Evolutionary conservation across 129 eudicot species (phyloP).

Genomic region (Sambucus nigra): DNA sequence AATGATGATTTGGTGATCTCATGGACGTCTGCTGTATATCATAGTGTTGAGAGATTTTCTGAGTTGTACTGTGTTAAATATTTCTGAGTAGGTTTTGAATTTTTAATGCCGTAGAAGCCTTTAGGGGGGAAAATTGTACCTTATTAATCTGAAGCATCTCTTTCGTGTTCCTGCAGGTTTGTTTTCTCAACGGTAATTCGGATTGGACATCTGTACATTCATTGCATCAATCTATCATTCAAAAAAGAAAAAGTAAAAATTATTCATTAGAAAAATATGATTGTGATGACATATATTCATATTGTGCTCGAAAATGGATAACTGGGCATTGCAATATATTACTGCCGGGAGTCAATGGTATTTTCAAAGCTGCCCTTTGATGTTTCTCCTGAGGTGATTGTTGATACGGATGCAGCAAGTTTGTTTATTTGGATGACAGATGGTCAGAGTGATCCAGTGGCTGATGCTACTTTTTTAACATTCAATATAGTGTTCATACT

Average conservation of each 20-base stretch:
- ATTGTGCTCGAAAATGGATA: constrained; percentile 15
- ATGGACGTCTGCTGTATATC: not conserved
- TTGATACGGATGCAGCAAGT: not conserved
- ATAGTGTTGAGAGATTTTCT: not conserved
- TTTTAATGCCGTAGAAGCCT: not conserved
- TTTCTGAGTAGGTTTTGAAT: not conserved
- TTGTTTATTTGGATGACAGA: not conserved
- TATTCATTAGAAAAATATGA: not conserved
- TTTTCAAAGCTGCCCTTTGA: constrained; percentile 3
- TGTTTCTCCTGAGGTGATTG: constrained; percentile 1
- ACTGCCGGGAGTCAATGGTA: constrained; percentile 1
- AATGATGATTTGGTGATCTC: constrained; percentile 6
- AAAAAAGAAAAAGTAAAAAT: constrained; percentile 11
- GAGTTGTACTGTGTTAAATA: not conserved
- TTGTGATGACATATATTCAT: not conserved
- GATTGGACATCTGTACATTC: constrained; percentile 31
- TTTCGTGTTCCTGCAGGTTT: constrained; percentile 82
- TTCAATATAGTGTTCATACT: not conserved
- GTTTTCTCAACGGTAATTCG: constrained; percentile 39
- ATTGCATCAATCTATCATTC: constrained; percentile 17
- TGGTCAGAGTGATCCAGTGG: too few relatives aligned
- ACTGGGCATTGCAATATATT: not conserved
- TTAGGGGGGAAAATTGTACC: constrained; percentile 1
- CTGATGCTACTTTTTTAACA: constrained; percentile 1
- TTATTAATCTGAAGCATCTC: constrained; percentile 50